Evolutionary conservation across 345 rosid species (phyloP), one percentile per base, ranked within the genome.

Genomic region (Lagerstroemia speciosa): DNA sequence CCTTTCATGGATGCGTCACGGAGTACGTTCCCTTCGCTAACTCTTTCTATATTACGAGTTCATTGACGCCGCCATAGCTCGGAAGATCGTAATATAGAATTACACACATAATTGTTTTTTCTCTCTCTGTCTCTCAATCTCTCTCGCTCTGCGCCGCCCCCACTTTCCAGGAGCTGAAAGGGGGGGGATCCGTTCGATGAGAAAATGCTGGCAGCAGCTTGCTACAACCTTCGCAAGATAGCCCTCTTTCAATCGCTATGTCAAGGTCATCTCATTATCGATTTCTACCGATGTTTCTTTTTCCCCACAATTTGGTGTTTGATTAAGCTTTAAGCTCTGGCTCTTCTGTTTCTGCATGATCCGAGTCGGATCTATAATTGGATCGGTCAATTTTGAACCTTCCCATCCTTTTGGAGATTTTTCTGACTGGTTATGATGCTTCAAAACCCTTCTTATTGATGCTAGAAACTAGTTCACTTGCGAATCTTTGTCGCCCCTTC

Each of bases 181-280:
- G 63, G 63, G 29, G 63, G 63, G 33, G 63, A 58, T 58, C 27
- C 33, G 19, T 58, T 81, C 81, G 68, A 81, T 83, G 86, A 81
- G 72, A 87, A 80, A 67, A 83, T 87, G 89, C 89, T 67, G 36
- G 78, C 78, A 48, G 57, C 24, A 50, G 53, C 69, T 68, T 8
- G 63, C 66, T 62, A 11, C 69, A 69, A 2, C 70, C 65, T 63
- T 57, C 40, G 52, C 50, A 22, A 61, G 66, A 67, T 83, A 75
- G 75, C 37, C 67, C 20, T 19, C 53, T 57, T 31, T 63, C 36
- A 63, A 9, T 75, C 82, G 81, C 83, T 77, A 87, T 87, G 93
- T 84, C 83, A 52, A 85, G 90, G 93, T 88, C 61, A 6, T 20
- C 69, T 10, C 60, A 22, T 15, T 36, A 14, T 30, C 17, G 41